Evolutionary conservation across 352 stramenopile genomes (phyloP), one percentile per base, ranked within the genome.

Genomic region (Phytophthora pistaciae): DNA sequence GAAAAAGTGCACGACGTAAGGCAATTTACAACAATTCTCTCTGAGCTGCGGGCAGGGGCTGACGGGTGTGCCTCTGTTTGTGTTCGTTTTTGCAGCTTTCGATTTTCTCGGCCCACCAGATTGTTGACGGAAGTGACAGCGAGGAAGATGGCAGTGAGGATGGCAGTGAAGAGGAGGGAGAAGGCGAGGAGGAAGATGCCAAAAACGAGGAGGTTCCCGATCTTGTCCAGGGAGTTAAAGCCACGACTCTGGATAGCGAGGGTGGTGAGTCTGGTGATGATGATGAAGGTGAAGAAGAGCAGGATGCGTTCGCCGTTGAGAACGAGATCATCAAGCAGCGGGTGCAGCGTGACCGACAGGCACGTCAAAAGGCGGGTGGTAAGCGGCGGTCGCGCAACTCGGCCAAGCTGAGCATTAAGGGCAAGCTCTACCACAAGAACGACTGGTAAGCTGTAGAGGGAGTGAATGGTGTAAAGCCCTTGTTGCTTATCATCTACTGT

Each of bases 331-430:
- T 93, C 57, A 95, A 95, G 77, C 85, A 89, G 57, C 87, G 83
- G 9, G 90, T 96, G 57, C 88, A 93, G 61, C 87, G 90, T 21
- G 83, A 92, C 23, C 82, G 90, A 9, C 71, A 85, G 58, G 69
- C 82, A 55, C 83, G 87, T 27, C 65, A 82, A 40, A 92, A 95
- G 72, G 62, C 69, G 7, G 75, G 74, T 20, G 70, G 83, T n/a
- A 89, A 87, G 67, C 87, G 85, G 27, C 80, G 76, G 52, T 87
- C 90, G 63, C 88, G 90, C 31, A 96, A 96, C 70, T 77, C 77
- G 31, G 74, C 90, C 62, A 96, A 96, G 82, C 75, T 96, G 21
- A 96, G 87, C 71, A 80, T 96, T 55, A 96, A 96, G 82, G 90
- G 90, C 63, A 90, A 88, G 38, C 76, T 95, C 48, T 79, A 90